Evolutionary conservation across 768 basidiomycete genomes (phyloP).

Genomic region (Lactarius indigo): DNA sequence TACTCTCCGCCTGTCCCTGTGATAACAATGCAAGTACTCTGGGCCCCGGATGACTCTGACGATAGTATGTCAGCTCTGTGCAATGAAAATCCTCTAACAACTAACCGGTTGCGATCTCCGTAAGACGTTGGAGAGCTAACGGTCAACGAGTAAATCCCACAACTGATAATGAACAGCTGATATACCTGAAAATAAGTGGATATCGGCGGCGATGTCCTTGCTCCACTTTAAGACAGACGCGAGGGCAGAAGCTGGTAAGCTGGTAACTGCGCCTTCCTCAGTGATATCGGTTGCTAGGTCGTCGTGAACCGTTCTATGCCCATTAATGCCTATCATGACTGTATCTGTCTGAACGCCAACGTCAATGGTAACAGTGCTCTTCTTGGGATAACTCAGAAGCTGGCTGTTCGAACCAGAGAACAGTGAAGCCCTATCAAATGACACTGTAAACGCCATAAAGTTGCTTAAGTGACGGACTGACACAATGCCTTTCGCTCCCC

Average conservation of each 20-base stretch:
- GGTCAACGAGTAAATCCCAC: constrained; percentile 24
- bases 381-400: constrained; percentile 48
- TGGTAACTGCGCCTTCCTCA: constrained; percentile 52
- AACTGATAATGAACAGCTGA: not conserved
- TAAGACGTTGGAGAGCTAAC: constrained; percentile 57
- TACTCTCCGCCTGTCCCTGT: constrained; percentile 69
- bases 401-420: constrained; percentile 44
- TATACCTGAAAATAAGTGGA: constrained; percentile 60
- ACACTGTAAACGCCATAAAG: not conserved
- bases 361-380: constrained; percentile 54
- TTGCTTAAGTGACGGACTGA: constrained; percentile 34
- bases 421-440: constrained; percentile 44
- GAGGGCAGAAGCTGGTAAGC: constrained; percentile 57
- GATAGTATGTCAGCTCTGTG: not conserved
- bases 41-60: constrained; percentile 61
- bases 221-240: constrained; percentile 71
- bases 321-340: constrained; percentile 34
- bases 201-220: constrained; percentile 70
- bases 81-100: not conserved
- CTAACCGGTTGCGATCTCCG: constrained; percentile 66
- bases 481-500: constrained; percentile 74
- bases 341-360: constrained; percentile 59
- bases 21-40: constrained; percentile 65
- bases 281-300: constrained; percentile 36
- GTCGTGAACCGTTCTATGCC: constrained; percentile 31